Evolutionary conservation across 1,284 basidiomycete genomes (phyloP).

Genomic region (Marasmius sp.): DNA sequence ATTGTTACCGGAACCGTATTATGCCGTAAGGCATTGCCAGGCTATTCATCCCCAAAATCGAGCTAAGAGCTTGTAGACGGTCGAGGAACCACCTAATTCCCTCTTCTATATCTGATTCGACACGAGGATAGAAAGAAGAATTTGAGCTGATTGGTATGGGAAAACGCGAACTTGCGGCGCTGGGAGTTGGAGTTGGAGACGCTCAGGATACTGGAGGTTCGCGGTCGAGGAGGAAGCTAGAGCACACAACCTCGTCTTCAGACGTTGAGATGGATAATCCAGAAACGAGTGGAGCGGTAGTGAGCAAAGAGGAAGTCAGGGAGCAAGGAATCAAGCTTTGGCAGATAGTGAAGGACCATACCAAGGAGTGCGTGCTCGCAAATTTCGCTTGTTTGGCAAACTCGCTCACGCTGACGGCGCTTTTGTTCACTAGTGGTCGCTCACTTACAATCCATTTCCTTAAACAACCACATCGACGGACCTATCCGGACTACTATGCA

Average conservation of each 20-base stretch:
- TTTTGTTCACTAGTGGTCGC: conserved; percentile 52
- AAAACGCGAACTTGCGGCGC: conserved; percentile 51
- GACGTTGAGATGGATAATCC: conserved; percentile 36
- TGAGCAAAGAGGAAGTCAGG: conserved; percentile 41
- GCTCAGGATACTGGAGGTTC: conserved; percentile 42
- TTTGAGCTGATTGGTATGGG: conserved; percentile 60
- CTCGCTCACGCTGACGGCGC: conserved; percentile 20
- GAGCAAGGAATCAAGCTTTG: conserved; percentile 68
- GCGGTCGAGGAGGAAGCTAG: conserved; percentile 70
- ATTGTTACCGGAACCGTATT: too few species aligned
- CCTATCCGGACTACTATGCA: conserved; percentile 90
- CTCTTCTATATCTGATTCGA: conserved; percentile 17
- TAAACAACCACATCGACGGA: conserved; percentile 71
- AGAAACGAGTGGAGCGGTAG: conserved; percentile 21
- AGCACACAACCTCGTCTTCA: conserved; percentile 37
- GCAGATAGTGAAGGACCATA: conserved; percentile 75
- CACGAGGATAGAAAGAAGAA: conserved; percentile 48
- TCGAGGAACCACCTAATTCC: conserved; percentile 41
- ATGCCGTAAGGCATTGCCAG: too few species aligned
- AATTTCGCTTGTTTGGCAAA: conserved; percentile 29
- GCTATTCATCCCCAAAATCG: too few species aligned
- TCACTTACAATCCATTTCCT: conserved; percentile 73
- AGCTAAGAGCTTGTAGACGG: too few species aligned
- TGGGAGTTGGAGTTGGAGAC: conserved; percentile 44
- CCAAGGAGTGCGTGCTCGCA: conserved; percentile 73